Base-by-base conservation (phyloP, 2,329 filamentous ascomycete genomes). In the Talaromyces sp. region DNA sequence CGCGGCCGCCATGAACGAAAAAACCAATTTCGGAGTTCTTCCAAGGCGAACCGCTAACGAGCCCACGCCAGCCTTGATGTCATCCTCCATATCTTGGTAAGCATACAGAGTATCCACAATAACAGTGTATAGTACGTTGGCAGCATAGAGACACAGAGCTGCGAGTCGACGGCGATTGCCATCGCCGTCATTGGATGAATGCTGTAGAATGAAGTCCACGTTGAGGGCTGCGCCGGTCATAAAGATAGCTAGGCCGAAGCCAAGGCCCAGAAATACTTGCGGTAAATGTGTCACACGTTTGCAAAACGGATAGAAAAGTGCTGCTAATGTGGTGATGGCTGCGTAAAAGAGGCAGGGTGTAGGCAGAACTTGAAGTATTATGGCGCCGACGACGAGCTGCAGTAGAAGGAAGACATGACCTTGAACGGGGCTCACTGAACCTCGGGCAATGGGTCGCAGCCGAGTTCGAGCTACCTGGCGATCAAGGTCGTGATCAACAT, bases 401-500 rank as follows among this genome's bases (percentile, higher is more conserved):
- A 78, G 82, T 5, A 90, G 89, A 0, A 91, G 91, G 73, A 89
- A 96, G 27, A 87, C 79, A 3, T 96, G 75, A 2, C 86, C 92
- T n/a, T 87, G 81, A 68, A 85, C 83, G 0, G 90, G 89, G 2
- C 86, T 88, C 56, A 96, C 79, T 57, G 92, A 92, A 34, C 89
- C 84, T 10, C 92, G 85, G 0, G 92, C 91, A 64, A 96, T 89
- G 3, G 92, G 92, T n/a, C 92, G 87, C 33, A 91, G 80, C 14
- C 88, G 85, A 6, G 91, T 96, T 54, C 92, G 85, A 1, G 84
- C 77, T 14, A 96, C 92, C 65, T 92, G 85, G 6, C 89, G 88
- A 75, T 96, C 92, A 16, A 96, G 87, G 68, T 95, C 90, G 60
- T 91, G 87, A 75, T 96, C 92, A 89, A 91, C 93, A 57, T 96